A percentile compares a stretch with the other conserved stretches of the same genome.
Evolutionary conservation across 2,329 filamentous ascomycete genomes (phyloP).

Genomic region (Neocatenulostroma microsporum): DNA sequence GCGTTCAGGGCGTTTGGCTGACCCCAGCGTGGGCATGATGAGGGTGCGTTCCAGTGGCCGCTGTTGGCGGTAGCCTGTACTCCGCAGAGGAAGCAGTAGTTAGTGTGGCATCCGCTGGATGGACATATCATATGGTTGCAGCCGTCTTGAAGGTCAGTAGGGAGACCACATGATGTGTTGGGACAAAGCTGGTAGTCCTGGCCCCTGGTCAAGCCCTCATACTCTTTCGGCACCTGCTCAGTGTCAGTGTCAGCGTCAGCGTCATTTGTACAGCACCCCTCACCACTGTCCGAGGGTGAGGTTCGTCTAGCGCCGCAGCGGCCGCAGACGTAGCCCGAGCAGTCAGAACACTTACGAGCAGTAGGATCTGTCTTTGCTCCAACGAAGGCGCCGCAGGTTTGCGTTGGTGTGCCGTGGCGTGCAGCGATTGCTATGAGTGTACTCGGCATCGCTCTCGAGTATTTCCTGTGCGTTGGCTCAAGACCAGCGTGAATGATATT

Average conservation of each 20-base stretch:
- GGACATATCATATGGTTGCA: conserved; percentile 13
- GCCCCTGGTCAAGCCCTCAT: conserved; percentile 6
- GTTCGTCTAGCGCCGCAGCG: neutral
- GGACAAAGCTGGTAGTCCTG: conserved; percentile 14
- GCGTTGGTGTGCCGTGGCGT: too few relatives aligned
- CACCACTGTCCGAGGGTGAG: too few relatives aligned
- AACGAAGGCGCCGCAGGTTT: too few relatives aligned
- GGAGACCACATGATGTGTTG: conserved; percentile 7
- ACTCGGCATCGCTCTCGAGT: too few relatives aligned
- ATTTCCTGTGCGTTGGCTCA: too few relatives aligned
- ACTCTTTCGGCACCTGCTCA: neutral
- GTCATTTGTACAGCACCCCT: too few relatives aligned
- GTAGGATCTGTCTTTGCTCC: too few relatives aligned
- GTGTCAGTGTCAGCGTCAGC: too few relatives aligned
- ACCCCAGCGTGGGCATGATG: conserved; percentile 10
- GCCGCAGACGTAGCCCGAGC: neutral
- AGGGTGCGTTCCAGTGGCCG: conserved; percentile 8
- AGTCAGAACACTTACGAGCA: neutral
- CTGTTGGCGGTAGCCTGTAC: neutral
- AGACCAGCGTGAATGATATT: too few relatives aligned
- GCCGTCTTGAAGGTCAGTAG: conserved; percentile 7
- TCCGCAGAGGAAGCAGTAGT: conserved; percentile 17
- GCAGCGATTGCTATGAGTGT: too few relatives aligned
- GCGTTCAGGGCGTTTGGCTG: conserved; percentile 1
- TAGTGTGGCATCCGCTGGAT: conserved; percentile 8